Percentiles rank a stretch among this genome's conserved stretches.
Conservation (phyloP, 2,329 filamentous ascomycete genomes). For the Rhytidhysteron rufulum region DNA sequence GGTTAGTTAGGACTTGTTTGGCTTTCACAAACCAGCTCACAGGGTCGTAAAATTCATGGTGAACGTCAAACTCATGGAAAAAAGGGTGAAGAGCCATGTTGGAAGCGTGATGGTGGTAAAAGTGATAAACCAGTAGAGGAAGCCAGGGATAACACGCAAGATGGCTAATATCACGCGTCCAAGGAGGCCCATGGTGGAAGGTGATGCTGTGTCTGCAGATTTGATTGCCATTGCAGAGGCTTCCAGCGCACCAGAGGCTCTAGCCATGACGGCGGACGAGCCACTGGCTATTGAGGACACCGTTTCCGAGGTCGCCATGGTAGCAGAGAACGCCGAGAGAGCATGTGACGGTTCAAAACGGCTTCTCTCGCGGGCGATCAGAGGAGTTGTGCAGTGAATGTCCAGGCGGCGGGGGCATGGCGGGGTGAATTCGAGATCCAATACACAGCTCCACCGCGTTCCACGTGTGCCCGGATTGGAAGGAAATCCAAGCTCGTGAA, state of each 20-base stretch:
- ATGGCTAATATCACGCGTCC: constrained; percentile 48
- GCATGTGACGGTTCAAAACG: constrained; percentile 8
- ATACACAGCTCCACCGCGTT: too few species aligned
- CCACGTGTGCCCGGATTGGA: too few species aligned
- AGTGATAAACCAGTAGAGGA: constrained; percentile 75
- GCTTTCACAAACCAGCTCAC: constrained; percentile 48
- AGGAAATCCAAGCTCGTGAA: not conserved
- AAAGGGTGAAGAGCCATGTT: constrained; percentile 81
- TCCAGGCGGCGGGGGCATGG: constrained; percentile 5
- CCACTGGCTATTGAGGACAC: constrained; percentile 13
- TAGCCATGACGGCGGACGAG: constrained; percentile 9
- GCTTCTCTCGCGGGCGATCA: constrained; percentile 5
- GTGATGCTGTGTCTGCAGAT: constrained; percentile 16
- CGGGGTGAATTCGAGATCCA: not conserved
- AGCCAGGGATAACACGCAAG: constrained; percentile 52
- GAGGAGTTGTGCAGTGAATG: not conserved
- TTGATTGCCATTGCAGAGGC: constrained; percentile 10
- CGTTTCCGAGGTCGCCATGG: constrained; percentile 17
- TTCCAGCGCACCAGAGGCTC: constrained; percentile 11
- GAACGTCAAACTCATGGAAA: constrained; percentile 90
- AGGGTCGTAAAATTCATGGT: constrained; percentile 98
- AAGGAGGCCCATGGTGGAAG: constrained; percentile 41
- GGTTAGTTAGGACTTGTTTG: constrained; percentile 47
- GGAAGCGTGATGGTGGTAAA: constrained; percentile 86
- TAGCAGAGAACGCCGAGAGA: constrained; percentile 11